Conservation (phyloP, 2,329 filamentous ascomycete species). For the Fusarium sp. region DNA sequence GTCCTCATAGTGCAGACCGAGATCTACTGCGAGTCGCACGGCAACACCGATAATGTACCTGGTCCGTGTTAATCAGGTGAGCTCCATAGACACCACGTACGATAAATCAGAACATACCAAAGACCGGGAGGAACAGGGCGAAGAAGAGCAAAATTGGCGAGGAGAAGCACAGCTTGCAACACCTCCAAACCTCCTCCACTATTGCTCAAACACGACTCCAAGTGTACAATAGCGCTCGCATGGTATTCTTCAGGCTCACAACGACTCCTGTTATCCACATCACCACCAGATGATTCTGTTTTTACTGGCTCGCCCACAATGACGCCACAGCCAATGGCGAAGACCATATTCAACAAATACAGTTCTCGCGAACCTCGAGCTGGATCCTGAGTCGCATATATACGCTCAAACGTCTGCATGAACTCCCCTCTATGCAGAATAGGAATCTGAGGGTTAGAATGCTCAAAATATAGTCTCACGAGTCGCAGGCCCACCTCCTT, state of each 20-base stretch:
- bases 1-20: conserved; percentile 93
- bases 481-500: conserved; percentile 77
- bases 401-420: conserved; percentile 85
- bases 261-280: conserved; percentile 52
- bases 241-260: conserved; percentile 95
- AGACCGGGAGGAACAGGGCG: conserved; percentile 91
- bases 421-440: conserved; percentile 91
- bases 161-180: conserved; percentile 88
- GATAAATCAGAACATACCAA: conserved; percentile 65
- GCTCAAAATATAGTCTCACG: conserved; percentile 89
- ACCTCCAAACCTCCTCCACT: conserved; percentile 93
- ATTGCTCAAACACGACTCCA: conserved; percentile 86
- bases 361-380: conserved; percentile 80
- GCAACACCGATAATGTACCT: conserved; percentile 95
- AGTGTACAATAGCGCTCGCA: conserved; percentile 89
- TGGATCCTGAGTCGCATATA: conserved; percentile 76
- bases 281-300: conserved; percentile 55
- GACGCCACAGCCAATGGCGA: conserved; percentile 93
- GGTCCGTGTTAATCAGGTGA: conserved; percentile 26
- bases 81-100: conserved; percentile 1
- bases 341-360: conserved; percentile 97
- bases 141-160: conserved; percentile 91
- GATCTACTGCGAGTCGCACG: conserved; percentile 87
- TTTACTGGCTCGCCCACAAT: conserved; percentile 76
- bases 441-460: conserved; percentile 95